Conservation (phyloP, 2,329 filamentous ascomycete genomes). For the Aspergillus tanneri region DNA sequence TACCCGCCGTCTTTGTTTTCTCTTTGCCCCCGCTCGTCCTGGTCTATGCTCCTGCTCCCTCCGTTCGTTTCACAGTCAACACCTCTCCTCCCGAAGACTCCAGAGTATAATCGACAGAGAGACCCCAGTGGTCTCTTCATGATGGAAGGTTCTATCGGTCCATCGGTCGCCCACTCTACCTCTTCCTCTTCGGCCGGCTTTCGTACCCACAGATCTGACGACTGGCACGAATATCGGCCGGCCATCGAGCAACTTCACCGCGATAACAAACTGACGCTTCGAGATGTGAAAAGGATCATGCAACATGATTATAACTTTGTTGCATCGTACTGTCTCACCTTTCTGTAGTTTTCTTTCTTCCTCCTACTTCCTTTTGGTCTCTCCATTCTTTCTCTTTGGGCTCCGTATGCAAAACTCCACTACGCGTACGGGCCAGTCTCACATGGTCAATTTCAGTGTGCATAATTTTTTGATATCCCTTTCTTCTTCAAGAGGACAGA, state of each 20-base stretch:
- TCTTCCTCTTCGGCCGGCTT: conserved; percentile 25
- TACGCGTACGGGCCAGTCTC: no score
- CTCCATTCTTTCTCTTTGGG: no score
- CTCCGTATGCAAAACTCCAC: no score
- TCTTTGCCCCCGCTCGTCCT: not conserved
- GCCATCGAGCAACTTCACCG: conserved; percentile 38
- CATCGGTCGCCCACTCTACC: conserved; percentile 20
- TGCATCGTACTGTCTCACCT: conserved; percentile 31
- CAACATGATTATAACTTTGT: conserved; percentile 37
- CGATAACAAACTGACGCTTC: conserved; percentile 35
- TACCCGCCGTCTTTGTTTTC: not conserved
- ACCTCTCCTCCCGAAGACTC: conserved; percentile 15
- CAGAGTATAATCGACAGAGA: conserved; percentile 22
- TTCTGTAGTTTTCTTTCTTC: not conserved
- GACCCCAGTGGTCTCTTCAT: conserved; percentile 15
- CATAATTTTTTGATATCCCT: not conserved
- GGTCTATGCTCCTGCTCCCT: conserved; percentile 10
- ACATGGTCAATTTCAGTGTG: no score
- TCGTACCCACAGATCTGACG: conserved; percentile 37
- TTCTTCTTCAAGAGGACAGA: conserved; percentile 3
- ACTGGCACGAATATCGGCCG: conserved; percentile 38
- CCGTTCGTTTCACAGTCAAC: conserved; percentile 2
- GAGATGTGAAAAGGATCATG: conserved; percentile 40
- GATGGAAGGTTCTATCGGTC: conserved; percentile 27
- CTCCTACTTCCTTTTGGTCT: no score